A percentile compares a stretch with the other conserved stretches of the same genome.
Conservation (phyloP, 495 filamentous ascomycete genomes). For the Tuber microsphaerosporum region DNA sequence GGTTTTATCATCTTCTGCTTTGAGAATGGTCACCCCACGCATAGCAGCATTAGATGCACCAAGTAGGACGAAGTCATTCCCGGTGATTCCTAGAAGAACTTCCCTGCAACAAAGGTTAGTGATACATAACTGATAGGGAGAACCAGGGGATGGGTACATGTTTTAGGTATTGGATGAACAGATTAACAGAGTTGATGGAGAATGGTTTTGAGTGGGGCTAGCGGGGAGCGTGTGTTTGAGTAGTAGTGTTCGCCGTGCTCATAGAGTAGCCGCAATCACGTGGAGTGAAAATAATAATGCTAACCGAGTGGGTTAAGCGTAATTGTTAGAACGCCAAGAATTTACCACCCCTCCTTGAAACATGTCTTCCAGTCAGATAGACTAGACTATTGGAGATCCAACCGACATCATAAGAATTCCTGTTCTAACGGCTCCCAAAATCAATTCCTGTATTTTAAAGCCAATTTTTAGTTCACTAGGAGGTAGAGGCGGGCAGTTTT, state of each 20-base stretch:
- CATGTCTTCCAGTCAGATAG: background rate
- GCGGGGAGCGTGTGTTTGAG: background rate
- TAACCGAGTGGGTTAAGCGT: background rate
- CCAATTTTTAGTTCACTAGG: background rate
- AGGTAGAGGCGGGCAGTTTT: background rate
- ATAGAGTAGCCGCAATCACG: background rate
- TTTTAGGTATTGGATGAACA: background rate
- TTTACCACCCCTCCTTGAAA: background rate
- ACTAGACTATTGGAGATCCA: background rate
- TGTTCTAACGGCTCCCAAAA: background rate
- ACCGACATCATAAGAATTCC: background rate
- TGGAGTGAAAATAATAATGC: background rate
- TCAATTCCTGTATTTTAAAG: background rate
- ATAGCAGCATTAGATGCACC: conserved; percentile 96
- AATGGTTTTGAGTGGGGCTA: background rate
- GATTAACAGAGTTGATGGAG: background rate
- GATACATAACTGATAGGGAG: background rate
- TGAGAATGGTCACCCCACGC: conserved; percentile 93
- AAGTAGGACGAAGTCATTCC: conserved; percentile 97
- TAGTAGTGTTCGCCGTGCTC: background rate
- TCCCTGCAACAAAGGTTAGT: conserved; percentile 56
- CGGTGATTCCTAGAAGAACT: conserved; percentile 94
- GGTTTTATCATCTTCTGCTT: conserved; percentile 95
- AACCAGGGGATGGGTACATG: background rate
- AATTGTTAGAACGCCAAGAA: background rate